Percentiles rank a stretch among this genome's conserved stretches.
Evolutionary conservation across 192 early-diverging fungal genomes (phyloP).

Genomic region (Entomortierella parvispora): DNA sequence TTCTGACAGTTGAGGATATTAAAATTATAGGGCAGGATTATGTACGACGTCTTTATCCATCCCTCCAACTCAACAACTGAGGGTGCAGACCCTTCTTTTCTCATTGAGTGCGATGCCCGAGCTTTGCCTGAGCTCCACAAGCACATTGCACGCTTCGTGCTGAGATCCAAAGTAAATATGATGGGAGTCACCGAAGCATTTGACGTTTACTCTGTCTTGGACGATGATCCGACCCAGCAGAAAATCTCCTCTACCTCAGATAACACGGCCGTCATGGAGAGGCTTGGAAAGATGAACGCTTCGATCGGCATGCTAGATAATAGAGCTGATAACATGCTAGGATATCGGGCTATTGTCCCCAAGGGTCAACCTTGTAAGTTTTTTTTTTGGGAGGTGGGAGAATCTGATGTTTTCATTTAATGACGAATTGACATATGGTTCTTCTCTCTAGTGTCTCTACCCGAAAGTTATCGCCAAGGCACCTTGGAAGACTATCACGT

Average conservation of each 20-base stretch:
- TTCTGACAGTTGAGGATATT: no score
- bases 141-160: conserved; percentile 79
- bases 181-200: conserved; percentile 71
- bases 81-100: conserved; percentile 73
- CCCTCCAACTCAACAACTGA: conserved; percentile 67
- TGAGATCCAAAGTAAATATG: conserved; percentile 82
- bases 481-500: conserved; percentile 70
- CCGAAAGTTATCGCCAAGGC: conserved; percentile 64
- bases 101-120: conserved; percentile 82
- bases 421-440: no score
- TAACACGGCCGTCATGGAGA: conserved; percentile 23
- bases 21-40: conserved; percentile 79
- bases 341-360: conserved; percentile 36
- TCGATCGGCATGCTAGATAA: conserved; percentile 27
- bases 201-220: conserved; percentile 82
- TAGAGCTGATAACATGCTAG: conserved; percentile 27
- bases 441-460: conserved; percentile 62
- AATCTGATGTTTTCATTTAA: no score
- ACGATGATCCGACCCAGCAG: conserved; percentile 55
- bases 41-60: conserved; percentile 93
- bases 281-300: conserved; percentile 28
- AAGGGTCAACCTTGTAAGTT: conserved; percentile 41
- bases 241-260: conserved; percentile 16
- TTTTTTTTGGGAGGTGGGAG: no score
- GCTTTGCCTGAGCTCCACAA: conserved; percentile 60